A percentile compares a stretch with the other conserved stretches of the same genome.
Evolutionary conservation across 441 rosid genomes (phyloP).

Genomic region (Dalechampia spathulata): DNA sequence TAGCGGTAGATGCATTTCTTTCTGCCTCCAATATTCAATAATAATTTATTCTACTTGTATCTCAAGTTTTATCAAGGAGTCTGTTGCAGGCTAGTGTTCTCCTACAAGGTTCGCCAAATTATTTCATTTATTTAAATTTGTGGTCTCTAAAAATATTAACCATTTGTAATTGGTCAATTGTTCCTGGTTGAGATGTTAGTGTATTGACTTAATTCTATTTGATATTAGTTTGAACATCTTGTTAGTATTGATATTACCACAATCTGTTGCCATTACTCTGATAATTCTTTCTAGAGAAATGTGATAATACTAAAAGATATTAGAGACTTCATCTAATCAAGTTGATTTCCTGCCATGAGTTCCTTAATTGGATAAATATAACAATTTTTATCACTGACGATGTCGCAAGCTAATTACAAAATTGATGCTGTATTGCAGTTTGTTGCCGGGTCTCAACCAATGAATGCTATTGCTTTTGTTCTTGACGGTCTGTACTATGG

Average conservation of each 20-base stretch:
- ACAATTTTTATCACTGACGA: background rate
- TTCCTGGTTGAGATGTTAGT: background rate
- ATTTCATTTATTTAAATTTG: background rate
- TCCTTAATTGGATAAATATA: background rate
- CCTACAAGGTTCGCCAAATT: background rate
- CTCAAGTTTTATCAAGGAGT: background rate
- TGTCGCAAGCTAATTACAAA: conserved; percentile 3
- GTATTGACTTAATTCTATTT: background rate
- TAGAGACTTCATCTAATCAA: background rate
- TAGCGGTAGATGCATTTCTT: background rate
- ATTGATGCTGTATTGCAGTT: conserved; percentile 49
- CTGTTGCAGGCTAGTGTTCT: background rate
- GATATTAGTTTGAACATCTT: background rate
- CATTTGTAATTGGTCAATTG: background rate
- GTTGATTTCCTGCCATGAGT: background rate
- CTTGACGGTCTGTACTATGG: conserved; percentile 92
- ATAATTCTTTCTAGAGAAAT: no score
- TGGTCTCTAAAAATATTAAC: background rate
- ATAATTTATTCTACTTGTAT: background rate
- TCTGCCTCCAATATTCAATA: background rate
- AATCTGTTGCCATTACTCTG: background rate
- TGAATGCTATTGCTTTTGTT: conserved; percentile 88
- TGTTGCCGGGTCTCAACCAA: conserved; percentile 92
- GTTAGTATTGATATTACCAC: background rate
- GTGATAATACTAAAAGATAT: no score